Percentiles rank a stretch among this genome's conserved stretches.
phyloP scores from a whole-genome alignment of 768 basidiomycete genomes.

The Podaxis rugospora region DNA sequence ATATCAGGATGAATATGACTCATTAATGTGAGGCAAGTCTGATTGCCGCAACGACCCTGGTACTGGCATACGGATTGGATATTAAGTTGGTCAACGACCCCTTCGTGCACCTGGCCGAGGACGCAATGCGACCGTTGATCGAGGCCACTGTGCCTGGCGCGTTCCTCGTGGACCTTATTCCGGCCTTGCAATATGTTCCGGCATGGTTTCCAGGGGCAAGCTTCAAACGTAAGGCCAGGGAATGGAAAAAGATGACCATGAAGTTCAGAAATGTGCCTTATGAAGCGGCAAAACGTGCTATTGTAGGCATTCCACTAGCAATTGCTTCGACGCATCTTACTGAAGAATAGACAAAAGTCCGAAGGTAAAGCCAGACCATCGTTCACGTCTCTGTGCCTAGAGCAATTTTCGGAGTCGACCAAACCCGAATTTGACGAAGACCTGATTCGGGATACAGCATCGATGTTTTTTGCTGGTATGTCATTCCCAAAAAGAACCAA shows the following conservation, averaged over 20 bases:
- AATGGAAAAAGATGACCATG: constrained; percentile 26
- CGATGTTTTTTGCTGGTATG: constrained; percentile 15
- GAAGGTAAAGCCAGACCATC: constrained; percentile 15
- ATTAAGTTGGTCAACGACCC: constrained; percentile 26
- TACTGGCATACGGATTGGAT: constrained; percentile 28
- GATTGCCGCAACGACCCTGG: constrained; percentile 24
- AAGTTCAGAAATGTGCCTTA: constrained; percentile 34
- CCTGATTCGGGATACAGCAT: constrained; percentile 16
- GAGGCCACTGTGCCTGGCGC: constrained; percentile 21
- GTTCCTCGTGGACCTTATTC: constrained; percentile 27
- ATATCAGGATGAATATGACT: neutral
- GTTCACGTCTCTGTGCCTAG: constrained; percentile 15
- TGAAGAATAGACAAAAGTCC: neutral
- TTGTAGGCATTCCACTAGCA: neutral
- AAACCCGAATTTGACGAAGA: constrained; percentile 8
- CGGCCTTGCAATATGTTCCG: constrained; percentile 35
- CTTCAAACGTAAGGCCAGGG: constrained; percentile 35
- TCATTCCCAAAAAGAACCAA: no score
- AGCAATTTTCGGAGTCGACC: constrained; percentile 9
- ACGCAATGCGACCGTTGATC: constrained; percentile 15
- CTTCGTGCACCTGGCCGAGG: constrained; percentile 23
- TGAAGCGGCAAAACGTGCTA: neutral
- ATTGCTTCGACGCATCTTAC: neutral
- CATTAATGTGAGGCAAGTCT: constrained; percentile 12
- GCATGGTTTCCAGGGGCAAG: constrained; percentile 43